A percentile compares a stretch with the other conserved stretches of the same genome.
phyloP scores from a whole-genome alignment of 2,329 filamentous ascomycete genomes.

The Dothistroma septosporum region DNA sequence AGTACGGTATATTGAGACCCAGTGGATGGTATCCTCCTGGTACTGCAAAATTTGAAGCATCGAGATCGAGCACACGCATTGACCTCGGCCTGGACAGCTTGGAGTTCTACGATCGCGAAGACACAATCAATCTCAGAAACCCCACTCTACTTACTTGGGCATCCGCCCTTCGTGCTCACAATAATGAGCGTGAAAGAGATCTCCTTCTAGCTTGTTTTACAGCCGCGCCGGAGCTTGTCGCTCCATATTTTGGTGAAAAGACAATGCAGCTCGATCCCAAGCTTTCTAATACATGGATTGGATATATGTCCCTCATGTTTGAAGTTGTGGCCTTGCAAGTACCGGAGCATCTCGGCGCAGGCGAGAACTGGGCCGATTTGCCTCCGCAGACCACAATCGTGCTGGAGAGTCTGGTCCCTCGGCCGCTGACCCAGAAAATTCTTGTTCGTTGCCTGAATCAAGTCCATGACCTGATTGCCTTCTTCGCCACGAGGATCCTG shows the following conservation, averaged over 20 bases:
- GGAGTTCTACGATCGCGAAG: constrained; percentile 57
- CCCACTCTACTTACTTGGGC: constrained; percentile 73
- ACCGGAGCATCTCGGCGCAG: constrained; percentile 67
- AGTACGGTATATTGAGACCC: constrained; percentile 69
- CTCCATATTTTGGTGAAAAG: constrained; percentile 79
- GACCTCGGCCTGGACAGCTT: constrained; percentile 66
- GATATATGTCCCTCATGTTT: constrained; percentile 85
- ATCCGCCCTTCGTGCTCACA: constrained; percentile 75
- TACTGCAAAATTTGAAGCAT: constrained; percentile 34
- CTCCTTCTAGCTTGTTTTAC: constrained; percentile 75
- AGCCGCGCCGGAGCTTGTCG: constrained; percentile 77
- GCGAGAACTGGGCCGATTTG: constrained; percentile 50
- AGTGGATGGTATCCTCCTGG: constrained; percentile 80
- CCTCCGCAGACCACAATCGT: constrained; percentile 76
- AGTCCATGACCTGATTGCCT: constrained; percentile 72
- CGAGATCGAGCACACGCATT: constrained; percentile 38
- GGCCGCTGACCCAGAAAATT: constrained; percentile 74
- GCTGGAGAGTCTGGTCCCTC: constrained; percentile 81
- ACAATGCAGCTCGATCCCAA: constrained; percentile 88
- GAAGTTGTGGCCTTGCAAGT: constrained; percentile 71
- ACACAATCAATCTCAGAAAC: constrained; percentile 71
- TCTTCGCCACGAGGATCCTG: constrained; percentile 79
- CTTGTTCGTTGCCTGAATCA: constrained; percentile 74
- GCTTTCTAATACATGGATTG: constrained; percentile 88
- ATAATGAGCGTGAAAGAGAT: constrained; percentile 74